Percentiles rank a stretch among this genome's conserved stretches.
Evolutionary conservation across 768 basidiomycete species (phyloP).

Genomic region (Mycena sanguinolenta): DNA sequence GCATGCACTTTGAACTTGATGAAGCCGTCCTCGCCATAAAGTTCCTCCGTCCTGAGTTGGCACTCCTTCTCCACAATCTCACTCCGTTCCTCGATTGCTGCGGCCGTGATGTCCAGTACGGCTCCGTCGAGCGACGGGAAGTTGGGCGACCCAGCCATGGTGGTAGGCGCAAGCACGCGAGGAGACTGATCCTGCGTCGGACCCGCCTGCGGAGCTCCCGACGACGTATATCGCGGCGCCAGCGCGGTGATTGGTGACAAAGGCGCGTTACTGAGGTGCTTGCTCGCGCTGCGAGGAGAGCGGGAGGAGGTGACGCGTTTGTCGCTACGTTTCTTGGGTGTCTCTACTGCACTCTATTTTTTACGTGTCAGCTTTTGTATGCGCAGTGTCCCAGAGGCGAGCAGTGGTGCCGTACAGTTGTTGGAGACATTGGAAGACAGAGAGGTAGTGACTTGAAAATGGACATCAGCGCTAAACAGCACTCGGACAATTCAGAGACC

Average conservation of each 20-base stretch:
- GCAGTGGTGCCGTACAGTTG: no score
- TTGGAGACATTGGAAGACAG: neutral
- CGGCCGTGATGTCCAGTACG: conserved; percentile 2
- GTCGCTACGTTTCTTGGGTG: conserved; percentile 3
- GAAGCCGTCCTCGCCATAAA: conserved; percentile 11
- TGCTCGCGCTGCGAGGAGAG: conserved; percentile 23
- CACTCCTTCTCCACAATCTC: conserved; percentile 1
- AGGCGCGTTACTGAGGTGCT: neutral
- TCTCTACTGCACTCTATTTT: neutral
- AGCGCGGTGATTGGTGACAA: conserved; percentile 5
- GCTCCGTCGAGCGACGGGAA: conserved; percentile 35
- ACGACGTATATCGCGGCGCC: conserved; percentile 25
- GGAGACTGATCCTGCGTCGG: conserved; percentile 32
- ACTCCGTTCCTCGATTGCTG: neutral
- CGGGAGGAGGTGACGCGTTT: conserved; percentile 22
- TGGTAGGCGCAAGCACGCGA: conserved; percentile 20
- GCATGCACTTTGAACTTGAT: conserved; percentile 15
- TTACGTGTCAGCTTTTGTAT: conserved; percentile 7
- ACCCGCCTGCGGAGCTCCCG: conserved; percentile 27
- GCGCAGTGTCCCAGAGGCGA: no score
- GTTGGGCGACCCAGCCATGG: conserved; percentile 29
- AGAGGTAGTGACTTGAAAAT: neutral
- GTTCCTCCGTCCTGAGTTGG: neutral
- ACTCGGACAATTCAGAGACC: neutral
- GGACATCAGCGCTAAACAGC: neutral